Evolutionary conservation across 208 protist species (phyloP), one percentile per base, ranked within the genome.

Genomic region (Phytomonas sp.): DNA sequence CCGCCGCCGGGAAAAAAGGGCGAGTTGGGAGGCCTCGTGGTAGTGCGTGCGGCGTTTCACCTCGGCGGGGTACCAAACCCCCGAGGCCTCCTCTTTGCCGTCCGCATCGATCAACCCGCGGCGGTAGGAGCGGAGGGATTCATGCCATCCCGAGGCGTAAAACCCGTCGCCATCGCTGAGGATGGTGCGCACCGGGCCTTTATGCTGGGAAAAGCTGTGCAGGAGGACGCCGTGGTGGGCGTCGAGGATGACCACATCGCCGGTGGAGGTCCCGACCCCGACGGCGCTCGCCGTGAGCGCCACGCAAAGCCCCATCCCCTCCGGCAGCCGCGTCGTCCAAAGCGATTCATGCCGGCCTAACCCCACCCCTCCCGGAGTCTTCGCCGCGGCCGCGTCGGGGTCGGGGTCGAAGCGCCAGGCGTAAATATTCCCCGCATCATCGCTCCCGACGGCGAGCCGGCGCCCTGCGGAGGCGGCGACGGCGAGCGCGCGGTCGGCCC

Each of bases 41-140:
- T 96, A 94, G 67, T 96, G 91, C 49, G 88, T 93, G 64, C 91
- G 91, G 0, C 91, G 86, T 76, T 96, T 96, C 72, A 96, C 91
- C 68, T 96, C 86, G 3, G 87, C 87, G 12, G 91, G 88, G 73
- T 85, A 84, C 87, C 88, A 96, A 71, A 86, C 83, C 19, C 73
- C 76, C 11, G 77, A 72, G 7, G 33, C 63, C 19, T 14, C 40
- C 12, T 32, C 34, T 2, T n/a, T 32, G 31, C 32, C 23, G 65
- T 65, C n/a, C 31, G 19, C 23, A 32, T 75, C 67, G 12, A 66
- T 66, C 36, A 73, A 29, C 19, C 59, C 29, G 63, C 74, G 79
- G 59, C 78, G 77, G 63, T 79, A 77, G 34, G 73, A 73, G 29
- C 91, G 91, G 37, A 96, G 82, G 31, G 82, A 89, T 71, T 96